Evolutionary conservation across 495 filamentous ascomycete genomes (phyloP), one percentile per base, ranked within the genome.

Genomic region (Terfezia claveryi): DNA sequence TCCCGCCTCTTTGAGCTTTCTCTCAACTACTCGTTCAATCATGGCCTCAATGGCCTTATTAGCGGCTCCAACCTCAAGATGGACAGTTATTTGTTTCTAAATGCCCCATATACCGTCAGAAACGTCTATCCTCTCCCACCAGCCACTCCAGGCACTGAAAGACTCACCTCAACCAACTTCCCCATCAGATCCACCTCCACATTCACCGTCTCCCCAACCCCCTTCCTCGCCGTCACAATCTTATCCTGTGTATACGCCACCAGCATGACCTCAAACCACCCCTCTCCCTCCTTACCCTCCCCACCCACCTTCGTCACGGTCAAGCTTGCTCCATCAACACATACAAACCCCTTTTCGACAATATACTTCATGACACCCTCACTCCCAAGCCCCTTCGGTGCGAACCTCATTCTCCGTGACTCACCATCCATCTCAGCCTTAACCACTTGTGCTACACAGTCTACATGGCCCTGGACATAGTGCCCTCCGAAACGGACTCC

Each of bases 181-280:
- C 89, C 92, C 60, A 95, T 81, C 74, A 94, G 87, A 68, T 99
- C 92, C 53, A 96, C 93, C 74, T 99, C 92, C 16, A 96, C 81
- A 68, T 99, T 99, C 36, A 96, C 87, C 52, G 76, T 73, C 7
- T 94, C 87, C 1, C 92, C 88, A n/a, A 72, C 68, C 67, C 74
- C 72, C 75, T 99, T 96, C 10, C 66, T 69, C 10, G 83, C 85
- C 56, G 82, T 84, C 2, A 94, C 85, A 37, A 96, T 79, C 68
- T 81, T 80, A 70, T 88, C 87, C 72, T 95, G 92, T 41, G 92
- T 94, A 63, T 99, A 99, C n/a, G 85, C 78, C 67, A 99, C 94
- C 49, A 99, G 71, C 92, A 99, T 99, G 10, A 99, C 82, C 76
- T 11, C 51, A 46, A 44, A 52, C 55, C 52, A 58, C 37, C 56